Percentiles rank a stretch among this genome's conserved stretches.
Conservation (phyloP, 306 rosid genomes). For the Fragaria vesca region DNA sequence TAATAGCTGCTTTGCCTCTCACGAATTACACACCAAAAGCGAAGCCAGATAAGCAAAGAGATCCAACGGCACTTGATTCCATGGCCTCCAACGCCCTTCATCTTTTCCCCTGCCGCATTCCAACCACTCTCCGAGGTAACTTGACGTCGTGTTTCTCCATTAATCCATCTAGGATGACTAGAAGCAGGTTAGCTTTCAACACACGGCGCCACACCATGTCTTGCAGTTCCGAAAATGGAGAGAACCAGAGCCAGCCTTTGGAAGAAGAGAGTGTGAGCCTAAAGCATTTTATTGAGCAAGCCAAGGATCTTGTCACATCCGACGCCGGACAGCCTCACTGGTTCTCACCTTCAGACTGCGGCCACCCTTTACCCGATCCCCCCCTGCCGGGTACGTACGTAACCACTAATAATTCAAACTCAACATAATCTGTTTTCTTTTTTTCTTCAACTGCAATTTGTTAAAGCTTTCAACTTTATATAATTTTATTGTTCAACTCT, state of each 20-base stretch:
- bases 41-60: neutral
- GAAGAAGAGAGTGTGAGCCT: neutral
- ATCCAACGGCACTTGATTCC: neutral
- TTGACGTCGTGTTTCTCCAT: neutral
- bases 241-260: neutral
- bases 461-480: neutral
- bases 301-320: conserved; percentile 45
- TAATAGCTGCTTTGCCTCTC: neutral
- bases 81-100: neutral
- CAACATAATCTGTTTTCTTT: neutral
- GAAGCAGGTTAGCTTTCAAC: neutral
- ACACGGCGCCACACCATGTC: neutral
- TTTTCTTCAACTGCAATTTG: neutral
- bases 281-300: conserved; percentile 50
- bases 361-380: conserved; percentile 40
- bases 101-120: neutral
- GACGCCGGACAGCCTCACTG: conserved; percentile 76
- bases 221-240: neutral
- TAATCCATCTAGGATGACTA: neutral
- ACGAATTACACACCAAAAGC: neutral
- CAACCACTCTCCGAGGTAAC: neutral
- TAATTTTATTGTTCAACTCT: neutral
- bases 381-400: conserved; percentile 61
- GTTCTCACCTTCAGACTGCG: conserved; percentile 78
- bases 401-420: neutral